Evolutionary conservation across 2,329 filamentous ascomycete species (phyloP), one percentile per base, ranked within the genome.

Genomic region (Aspergillus jensenii): DNA sequence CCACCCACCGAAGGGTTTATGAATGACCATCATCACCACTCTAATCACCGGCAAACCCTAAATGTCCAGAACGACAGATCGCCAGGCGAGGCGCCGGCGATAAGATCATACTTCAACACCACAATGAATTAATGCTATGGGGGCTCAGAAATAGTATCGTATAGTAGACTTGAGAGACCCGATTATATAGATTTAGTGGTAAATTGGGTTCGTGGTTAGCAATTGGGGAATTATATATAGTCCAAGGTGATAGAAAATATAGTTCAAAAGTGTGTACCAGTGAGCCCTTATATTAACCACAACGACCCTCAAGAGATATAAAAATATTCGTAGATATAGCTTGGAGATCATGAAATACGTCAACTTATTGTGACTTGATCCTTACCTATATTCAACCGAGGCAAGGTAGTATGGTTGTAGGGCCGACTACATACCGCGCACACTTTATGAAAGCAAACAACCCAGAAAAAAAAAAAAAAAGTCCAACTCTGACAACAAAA

Each of bases 81-180:
- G 46, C 17, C 51, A 25, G 52, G 25, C 11, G 53, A 50, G 9
- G 41, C 50, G 33, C 35, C 52, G 9, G 57, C 41, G n/a, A 52
- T 52, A 31, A 46, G 31, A 19, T 58, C 59, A 6, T 58, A 56
- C n/a, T 61, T 61, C 45, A 43, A 58, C 23, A 61, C 54, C 14
- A 56, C 47, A 15, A 52, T 59, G 6, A 58, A 43, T 25, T 61
- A 52, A 41, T 15, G 11, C 9, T 9, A 6, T 3, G 33, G 6
- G 35, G 19, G 9, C 21, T 9, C 19, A 6, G 11, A 33, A 12
- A 55, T 48, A 35, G 4, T 15, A 11, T 35, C 11, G n/a, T 33
- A 48, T 47, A 19, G 3, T 15, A 25, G 23, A 23, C 11, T 31
- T 4, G 9, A 8, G 11, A 3, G 14, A 12, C 31, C 23, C 17